Conservation (phyloP, 768 basidiomycete genomes). For the Thelephora aurantiotincta region DNA sequence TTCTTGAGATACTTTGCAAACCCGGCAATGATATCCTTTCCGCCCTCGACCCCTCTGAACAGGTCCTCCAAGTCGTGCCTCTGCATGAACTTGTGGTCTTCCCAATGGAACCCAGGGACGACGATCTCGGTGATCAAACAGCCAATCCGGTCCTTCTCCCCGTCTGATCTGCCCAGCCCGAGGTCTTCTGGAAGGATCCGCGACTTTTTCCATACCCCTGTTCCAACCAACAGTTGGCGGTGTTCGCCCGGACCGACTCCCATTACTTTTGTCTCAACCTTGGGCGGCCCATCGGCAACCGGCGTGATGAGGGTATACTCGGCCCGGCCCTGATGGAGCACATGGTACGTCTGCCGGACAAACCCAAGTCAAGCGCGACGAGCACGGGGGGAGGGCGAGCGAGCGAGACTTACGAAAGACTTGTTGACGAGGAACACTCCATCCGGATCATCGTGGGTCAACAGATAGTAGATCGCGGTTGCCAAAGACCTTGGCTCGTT, state of each 20-base stretch:
- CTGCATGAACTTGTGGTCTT: conserved; percentile 34
- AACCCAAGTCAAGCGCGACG: conserved; percentile 5
- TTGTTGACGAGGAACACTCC: conserved; percentile 35
- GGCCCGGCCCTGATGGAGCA: conserved; percentile 34
- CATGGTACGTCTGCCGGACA: conserved; percentile 30
- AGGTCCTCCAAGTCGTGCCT: conserved; percentile 19
- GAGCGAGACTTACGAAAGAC: conserved; percentile 21
- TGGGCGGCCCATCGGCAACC: conserved; percentile 16
- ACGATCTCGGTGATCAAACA: conserved; percentile 48
- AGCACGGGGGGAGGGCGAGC: conserved; percentile 13
- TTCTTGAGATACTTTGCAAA: neutral
- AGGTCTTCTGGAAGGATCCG: conserved; percentile 31
- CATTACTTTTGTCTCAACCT: conserved; percentile 22
- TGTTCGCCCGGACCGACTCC: conserved; percentile 3
- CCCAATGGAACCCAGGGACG: conserved; percentile 41
- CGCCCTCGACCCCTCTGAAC: conserved; percentile 17
- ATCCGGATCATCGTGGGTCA: conserved; percentile 24
- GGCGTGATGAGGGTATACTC: conserved; percentile 32
- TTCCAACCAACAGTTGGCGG: conserved; percentile 38
- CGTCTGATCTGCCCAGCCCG: conserved; percentile 8
- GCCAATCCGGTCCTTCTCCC: conserved; percentile 23
- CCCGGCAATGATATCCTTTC: conserved; percentile 6
- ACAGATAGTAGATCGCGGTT: conserved; percentile 35
- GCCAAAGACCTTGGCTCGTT: conserved; percentile 20
- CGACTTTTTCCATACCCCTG: conserved; percentile 40